Conservation (phyloP, 1,284 basidiomycete genomes). For the Earliella scabrosa region DNA sequence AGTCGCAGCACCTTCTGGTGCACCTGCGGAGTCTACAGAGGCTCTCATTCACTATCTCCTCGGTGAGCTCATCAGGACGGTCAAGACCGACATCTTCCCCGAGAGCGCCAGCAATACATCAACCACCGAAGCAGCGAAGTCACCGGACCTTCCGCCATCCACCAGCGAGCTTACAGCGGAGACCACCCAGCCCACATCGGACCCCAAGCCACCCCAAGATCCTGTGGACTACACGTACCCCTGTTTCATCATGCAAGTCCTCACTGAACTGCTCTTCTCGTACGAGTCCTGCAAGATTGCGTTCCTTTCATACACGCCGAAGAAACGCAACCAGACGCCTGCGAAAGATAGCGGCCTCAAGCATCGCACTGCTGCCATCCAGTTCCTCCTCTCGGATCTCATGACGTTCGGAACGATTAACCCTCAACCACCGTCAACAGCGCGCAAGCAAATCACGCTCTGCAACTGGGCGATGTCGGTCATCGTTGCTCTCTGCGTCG, state of each 20-base stretch:
- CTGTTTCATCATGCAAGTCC: constrained; percentile 89
- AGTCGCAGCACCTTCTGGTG: constrained; percentile 28
- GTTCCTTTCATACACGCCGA: constrained; percentile 81
- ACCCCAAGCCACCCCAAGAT: constrained; percentile 18
- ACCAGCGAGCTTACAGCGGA: constrained; percentile 3
- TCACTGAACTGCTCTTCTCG: constrained; percentile 93
- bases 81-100: constrained; percentile 43
- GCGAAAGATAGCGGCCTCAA: constrained; percentile 63
- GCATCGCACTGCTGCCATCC: constrained; percentile 67
- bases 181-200: background rate
- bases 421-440: constrained; percentile 55
- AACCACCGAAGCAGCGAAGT: constrained; percentile 4
- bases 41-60: constrained; percentile 75
- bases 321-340: constrained; percentile 64
- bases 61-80: constrained; percentile 67
- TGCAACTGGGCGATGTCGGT: constrained; percentile 93
- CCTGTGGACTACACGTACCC: constrained; percentile 63
- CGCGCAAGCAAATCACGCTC: constrained; percentile 63
- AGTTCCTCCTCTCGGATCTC: constrained; percentile 79
- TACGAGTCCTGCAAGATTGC: constrained; percentile 91
- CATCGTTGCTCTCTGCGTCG: constrained; percentile 90
- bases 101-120: constrained; percentile 5
- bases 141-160: constrained; percentile 6
- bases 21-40: constrained; percentile 58
- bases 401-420: constrained; percentile 79